Conservation (phyloP, 352 stramenopile genomes). For the Globisporangium recalcitrans region DNA sequence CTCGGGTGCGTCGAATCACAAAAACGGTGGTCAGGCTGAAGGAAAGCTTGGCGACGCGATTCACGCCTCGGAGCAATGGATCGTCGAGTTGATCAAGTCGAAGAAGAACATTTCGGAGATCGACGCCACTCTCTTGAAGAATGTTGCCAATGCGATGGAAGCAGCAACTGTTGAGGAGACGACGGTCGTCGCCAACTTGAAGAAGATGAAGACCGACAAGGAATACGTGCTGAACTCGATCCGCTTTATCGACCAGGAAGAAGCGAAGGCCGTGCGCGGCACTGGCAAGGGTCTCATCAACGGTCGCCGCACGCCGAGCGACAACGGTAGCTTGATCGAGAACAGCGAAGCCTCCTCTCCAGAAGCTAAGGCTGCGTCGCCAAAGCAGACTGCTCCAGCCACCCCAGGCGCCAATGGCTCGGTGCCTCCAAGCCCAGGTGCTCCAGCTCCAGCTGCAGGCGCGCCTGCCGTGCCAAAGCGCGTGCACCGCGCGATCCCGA, state of each 20-base stretch:
- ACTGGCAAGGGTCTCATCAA: slow-evolving; percentile 57
- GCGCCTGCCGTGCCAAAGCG: slow-evolving; percentile 14
- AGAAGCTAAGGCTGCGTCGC: slow-evolving; percentile 16
- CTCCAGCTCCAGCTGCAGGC: slow-evolving; percentile 3
- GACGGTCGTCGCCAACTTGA: slow-evolving; percentile 54
- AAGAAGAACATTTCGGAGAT: slow-evolving; percentile 86
- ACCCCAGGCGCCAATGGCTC: no score
- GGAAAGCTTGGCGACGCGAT: slow-evolving; percentile 57
- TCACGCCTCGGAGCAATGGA: slow-evolving; percentile 83
- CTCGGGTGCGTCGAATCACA: slow-evolving; percentile 26
- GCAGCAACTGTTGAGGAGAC: slow-evolving; percentile 57
- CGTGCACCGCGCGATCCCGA: slow-evolving; percentile 20
- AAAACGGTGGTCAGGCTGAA: slow-evolving; percentile 33
- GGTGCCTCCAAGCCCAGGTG: slow-evolving; percentile 5
- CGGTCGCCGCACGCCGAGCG: slow-evolving; percentile 11
- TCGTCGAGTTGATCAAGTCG: slow-evolving; percentile 80
- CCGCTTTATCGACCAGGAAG: slow-evolving; percentile 86
- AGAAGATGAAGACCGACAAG: slow-evolving; percentile 87
- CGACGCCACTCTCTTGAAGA: slow-evolving; percentile 59
- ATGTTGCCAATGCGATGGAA: slow-evolving; percentile 49
- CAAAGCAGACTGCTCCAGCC: slow-evolving; percentile 24
- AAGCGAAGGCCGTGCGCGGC: slow-evolving; percentile 81
- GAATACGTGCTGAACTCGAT: slow-evolving; percentile 88
- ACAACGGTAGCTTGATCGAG: slow-evolving; percentile 50
- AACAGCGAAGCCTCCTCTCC: slow-evolving; percentile 23